Evolutionary conservation across 208 protist genomes (phyloP).

Genomic region (Leishmania aethiopica): DNA sequence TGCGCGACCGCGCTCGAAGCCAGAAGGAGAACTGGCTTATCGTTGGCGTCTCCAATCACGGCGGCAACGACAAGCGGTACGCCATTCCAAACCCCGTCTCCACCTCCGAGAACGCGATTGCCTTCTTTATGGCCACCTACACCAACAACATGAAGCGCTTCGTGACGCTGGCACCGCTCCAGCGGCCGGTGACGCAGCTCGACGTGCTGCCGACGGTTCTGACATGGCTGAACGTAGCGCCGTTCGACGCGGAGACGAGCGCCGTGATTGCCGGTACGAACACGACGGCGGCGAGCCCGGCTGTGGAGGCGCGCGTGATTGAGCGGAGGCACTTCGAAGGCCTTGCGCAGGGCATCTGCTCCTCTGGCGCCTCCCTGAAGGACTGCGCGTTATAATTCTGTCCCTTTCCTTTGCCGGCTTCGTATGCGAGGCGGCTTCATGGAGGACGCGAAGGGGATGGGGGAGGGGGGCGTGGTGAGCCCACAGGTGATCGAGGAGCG

Average conservation of each 20-base stretch:
- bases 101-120: slow-evolving; percentile 38
- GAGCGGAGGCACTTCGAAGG: slow-evolving; percentile 48
- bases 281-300: slow-evolving; percentile 28
- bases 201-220: slow-evolving; percentile 78
- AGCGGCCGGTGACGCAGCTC: slow-evolving; percentile 54
- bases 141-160: slow-evolving; percentile 48
- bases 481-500: neutral
- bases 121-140: slow-evolving; percentile 71
- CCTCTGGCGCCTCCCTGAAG: slow-evolving; percentile 39
- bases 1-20: slow-evolving; percentile 49
- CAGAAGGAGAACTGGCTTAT: slow-evolving; percentile 86
- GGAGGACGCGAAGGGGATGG: neutral
- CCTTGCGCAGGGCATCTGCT: slow-evolving; percentile 66
- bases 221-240: slow-evolving; percentile 68
- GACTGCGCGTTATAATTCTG: slow-evolving; percentile 38
- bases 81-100: slow-evolving; percentile 43
- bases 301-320: slow-evolving; percentile 28
- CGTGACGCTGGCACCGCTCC: slow-evolving; percentile 40
- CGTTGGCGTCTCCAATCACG: slow-evolving; percentile 66
- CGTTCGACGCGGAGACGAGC: slow-evolving; percentile 58
- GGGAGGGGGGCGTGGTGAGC: slow-evolving; percentile 2
- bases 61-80: slow-evolving; percentile 58
- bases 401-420: neutral
- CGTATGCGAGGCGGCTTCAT: neutral
- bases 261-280: slow-evolving; percentile 35